Evolutionary conservation across 768 basidiomycete species (phyloP), one percentile per base, ranked within the genome.

Genomic region (Coprinopsis sp.): DNA sequence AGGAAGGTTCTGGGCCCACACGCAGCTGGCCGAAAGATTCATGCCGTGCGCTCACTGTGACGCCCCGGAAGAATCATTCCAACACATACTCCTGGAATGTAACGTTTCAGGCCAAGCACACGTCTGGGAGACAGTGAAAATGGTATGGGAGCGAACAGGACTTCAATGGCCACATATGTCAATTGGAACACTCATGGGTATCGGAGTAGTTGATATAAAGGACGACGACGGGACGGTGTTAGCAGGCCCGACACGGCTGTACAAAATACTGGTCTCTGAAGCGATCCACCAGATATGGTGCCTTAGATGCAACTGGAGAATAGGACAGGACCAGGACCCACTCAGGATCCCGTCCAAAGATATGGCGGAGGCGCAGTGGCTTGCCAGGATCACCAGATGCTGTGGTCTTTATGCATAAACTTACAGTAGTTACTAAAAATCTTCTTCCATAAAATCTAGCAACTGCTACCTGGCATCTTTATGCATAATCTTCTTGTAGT

Each of bases 201-300:
- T 56, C 18, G 51, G 51, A 0, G 25, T 57, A 21, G 34, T 34
- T 4, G n/a, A 31, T 2, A 45, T 47, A 31, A 19, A 34, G 49
- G 44, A 49, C 7, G 13, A 21, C 8, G n/a, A 12, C 24, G 22
- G 10, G 6, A 50, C 27, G 24, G 23, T 23, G 3, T 18, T 29
- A 2, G 11, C 18, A 2, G 53, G 55, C 3, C 16, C 41, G 3
- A 51, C 33, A 6, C 14, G 59, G 4, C 54, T 65, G 0, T 53
- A 44, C 14, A 40, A 46, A 1, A 65, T 64, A 1, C 4, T 63
- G 0, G 46, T 65, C 12, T 54, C 61, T 3, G 62, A 67, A 42
- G 54, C 58, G 0, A 51, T 59, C 0, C 51, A 64, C 46, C 55
- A 60, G 1, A 64, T 63, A 10, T 66, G 63, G 65, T 53, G 48